Evolutionary conservation across 164 flowering plant genomes (phyloP).

Genomic region (Houttuynia cordata): DNA sequence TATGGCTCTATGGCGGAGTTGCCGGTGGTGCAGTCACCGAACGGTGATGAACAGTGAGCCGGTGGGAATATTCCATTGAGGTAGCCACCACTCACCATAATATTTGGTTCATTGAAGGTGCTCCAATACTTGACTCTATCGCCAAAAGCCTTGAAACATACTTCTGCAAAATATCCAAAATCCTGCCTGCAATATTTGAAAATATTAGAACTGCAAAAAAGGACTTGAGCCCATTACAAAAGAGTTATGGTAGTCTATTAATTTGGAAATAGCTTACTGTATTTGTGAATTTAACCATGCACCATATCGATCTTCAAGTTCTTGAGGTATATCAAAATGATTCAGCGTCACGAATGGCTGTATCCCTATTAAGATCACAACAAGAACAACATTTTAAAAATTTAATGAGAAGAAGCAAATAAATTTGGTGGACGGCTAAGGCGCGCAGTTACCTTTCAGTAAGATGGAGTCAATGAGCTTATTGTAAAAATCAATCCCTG

Average conservation of each 20-base stretch:
- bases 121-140: constrained; percentile 6
- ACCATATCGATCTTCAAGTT: constrained; percentile 9
- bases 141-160: constrained; percentile 5
- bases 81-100: not conserved
- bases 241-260: too few species aligned
- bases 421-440: not conserved
- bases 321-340: constrained; percentile 15
- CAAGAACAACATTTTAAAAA: too few species aligned
- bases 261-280: not conserved
- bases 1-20: constrained; percentile 6
- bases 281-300: constrained; percentile 9
- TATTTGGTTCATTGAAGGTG: constrained; percentile 5
- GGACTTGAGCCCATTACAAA: not conserved
- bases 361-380: constrained; percentile 1
- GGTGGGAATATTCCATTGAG: constrained; percentile 3
- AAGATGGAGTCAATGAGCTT: constrained; percentile 41
- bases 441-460: constrained; percentile 18
- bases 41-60: constrained; percentile 3
- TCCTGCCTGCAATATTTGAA: constrained; percentile 3
- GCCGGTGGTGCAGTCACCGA: not conserved
- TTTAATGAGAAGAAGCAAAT: too few species aligned
- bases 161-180: constrained; percentile 6
- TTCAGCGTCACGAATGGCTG: constrained; percentile 9
- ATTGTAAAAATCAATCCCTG: constrained; percentile 38
- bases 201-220: too few species aligned